Evolutionary conservation across 306 rosid species (phyloP).

Genomic region (Ormosia emarginata): DNA sequence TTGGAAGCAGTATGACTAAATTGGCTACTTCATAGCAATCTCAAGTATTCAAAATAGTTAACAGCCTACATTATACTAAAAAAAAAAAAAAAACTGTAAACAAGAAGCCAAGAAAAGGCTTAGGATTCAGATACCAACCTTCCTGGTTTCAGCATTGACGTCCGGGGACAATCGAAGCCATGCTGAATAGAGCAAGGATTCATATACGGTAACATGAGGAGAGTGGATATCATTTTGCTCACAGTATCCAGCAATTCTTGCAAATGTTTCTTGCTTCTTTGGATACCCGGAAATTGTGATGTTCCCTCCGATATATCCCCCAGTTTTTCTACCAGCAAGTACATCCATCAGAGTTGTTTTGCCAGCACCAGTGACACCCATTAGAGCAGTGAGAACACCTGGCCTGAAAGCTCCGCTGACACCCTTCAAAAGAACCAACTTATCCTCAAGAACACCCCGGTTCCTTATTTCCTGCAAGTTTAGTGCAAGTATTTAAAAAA

Average conservation of each 20-base stretch:
- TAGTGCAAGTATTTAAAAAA: neutral
- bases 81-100: neutral
- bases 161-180: slow-evolving; percentile 59
- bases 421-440: slow-evolving; percentile 65
- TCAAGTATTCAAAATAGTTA: neutral
- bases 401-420: slow-evolving; percentile 89
- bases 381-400: slow-evolving; percentile 88
- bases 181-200: slow-evolving; percentile 63
- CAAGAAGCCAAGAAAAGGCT: neutral
- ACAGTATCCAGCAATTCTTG: slow-evolving; percentile 88
- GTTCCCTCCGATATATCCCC: slow-evolving; percentile 74
- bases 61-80: neutral
- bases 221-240: slow-evolving; percentile 89
- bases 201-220: slow-evolving; percentile 61
- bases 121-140: slow-evolving; percentile 38
- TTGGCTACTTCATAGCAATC: neutral
- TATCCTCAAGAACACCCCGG: slow-evolving; percentile 63
- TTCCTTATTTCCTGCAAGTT: slow-evolving; percentile 62
- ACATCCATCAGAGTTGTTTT: slow-evolving; percentile 97
- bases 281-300: slow-evolving; percentile 78
- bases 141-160: slow-evolving; percentile 42
- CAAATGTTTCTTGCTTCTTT: slow-evolving; percentile 86
- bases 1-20: neutral
- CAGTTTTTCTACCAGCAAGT: slow-evolving; percentile 85
- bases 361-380: slow-evolving; percentile 99